phyloP scores from a whole-genome alignment of 228 moss, liverwort and hornwort species.

The Sphagnum magellanicum region DNA sequence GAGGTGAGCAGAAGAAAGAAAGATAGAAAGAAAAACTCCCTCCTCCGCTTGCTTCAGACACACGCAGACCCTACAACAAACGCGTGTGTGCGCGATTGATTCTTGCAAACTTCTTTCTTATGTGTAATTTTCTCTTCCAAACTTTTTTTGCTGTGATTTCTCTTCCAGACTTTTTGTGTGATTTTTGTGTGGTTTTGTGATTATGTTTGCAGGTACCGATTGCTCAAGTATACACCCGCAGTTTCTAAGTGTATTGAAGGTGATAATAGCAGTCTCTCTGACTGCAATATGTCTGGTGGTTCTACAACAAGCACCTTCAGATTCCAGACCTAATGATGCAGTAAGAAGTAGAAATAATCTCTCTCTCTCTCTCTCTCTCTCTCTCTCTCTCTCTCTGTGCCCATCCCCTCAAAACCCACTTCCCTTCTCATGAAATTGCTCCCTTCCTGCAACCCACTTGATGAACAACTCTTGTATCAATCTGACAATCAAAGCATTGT shows the following conservation, averaged over 20 bases:
- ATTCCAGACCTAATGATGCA: not conserved
- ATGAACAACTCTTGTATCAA: too few relatives aligned
- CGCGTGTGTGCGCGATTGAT: too few relatives aligned
- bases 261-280: conserved; percentile 56
- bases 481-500: too few relatives aligned
- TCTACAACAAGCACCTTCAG: conserved; percentile 48
- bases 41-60: too few relatives aligned
- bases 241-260: conserved; percentile 60
- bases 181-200: not conserved
- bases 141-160: too few relatives aligned
- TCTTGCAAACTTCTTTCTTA: too few relatives aligned
- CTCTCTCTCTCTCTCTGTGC: not conserved
- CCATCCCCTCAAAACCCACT: too few relatives aligned
- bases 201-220: conserved; percentile 26
- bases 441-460: not conserved
- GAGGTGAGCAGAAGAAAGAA: too few relatives aligned
- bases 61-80: too few relatives aligned
- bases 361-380: too few relatives aligned
- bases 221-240: conserved; percentile 56
- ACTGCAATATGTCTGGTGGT: conserved; percentile 77
- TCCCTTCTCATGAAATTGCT: not conserved
- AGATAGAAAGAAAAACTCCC: too few relatives aligned
- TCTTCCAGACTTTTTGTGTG: not conserved
- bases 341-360: not conserved
- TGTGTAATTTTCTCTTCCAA: too few relatives aligned